These are phyloP conservation scores for Pueraria montana DNA, from an alignment of 306 rosid genomes.

Conservation along the genomic window DNA sequence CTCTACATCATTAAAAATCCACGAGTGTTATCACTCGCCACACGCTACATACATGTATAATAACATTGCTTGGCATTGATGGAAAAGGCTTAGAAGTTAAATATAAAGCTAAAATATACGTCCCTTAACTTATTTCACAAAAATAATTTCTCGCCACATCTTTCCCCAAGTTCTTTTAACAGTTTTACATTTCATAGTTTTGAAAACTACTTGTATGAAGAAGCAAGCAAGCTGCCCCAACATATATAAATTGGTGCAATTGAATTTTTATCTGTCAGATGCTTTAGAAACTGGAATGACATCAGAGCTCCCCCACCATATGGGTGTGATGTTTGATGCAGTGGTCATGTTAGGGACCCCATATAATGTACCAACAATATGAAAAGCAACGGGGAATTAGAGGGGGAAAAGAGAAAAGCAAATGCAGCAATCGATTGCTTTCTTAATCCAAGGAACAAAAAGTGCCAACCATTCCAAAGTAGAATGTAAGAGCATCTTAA, in stretches of 20 bases:
- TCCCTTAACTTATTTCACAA: not conserved
- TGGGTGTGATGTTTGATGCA: conserved; percentile 4
- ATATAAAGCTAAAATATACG: too few species aligned
- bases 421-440: conserved; percentile 52
- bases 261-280: conserved; percentile 13
- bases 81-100: too few species aligned
- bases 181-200: not conserved
- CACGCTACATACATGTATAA: too few species aligned
- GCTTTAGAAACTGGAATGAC: conserved; percentile 22
- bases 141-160: not conserved
- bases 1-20: too few species aligned
- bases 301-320: conserved; percentile 44
- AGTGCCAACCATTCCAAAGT: conserved; percentile 68
- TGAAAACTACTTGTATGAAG: not conserved
- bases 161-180: not conserved
- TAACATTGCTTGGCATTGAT: too few species aligned
- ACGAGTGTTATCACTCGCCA: too few species aligned
- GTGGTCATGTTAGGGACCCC: conserved; percentile 40
- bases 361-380: conserved; percentile 28
- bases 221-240: not conserved
- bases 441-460: conserved; percentile 64
- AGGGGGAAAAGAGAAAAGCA: conserved; percentile 38
- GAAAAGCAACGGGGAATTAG: conserved; percentile 40
- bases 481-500: conserved; percentile 68
- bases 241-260: not conserved